Conservation (phyloP, 257 asterid species). For the Scutellaria galericulata region DNA sequence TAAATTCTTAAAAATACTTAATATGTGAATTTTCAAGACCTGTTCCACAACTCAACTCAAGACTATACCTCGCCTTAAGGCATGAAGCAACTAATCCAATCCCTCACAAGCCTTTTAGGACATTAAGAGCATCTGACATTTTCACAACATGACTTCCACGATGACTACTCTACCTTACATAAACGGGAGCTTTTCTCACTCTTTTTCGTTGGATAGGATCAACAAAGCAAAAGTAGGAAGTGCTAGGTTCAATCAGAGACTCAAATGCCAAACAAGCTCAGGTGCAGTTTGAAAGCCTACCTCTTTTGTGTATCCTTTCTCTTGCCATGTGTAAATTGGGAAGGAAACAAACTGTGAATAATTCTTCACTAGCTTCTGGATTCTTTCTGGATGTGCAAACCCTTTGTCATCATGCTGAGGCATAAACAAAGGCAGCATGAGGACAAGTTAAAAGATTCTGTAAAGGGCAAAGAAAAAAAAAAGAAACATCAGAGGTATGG, state of each 20-base stretch:
- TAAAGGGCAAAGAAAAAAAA: constrained; percentile 16
- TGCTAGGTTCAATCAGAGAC: constrained; percentile 6
- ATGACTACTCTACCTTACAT: background rate
- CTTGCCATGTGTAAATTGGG: constrained; percentile 99
- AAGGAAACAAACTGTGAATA: constrained; percentile 95
- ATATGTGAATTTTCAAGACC: background rate
- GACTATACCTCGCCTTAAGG: too few species aligned
- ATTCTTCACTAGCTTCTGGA: constrained; percentile 87
- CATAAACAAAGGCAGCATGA: constrained; percentile 31
- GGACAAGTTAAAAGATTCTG: constrained; percentile 19
- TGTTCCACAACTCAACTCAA: background rate
- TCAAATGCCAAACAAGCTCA: background rate
- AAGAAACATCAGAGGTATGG: background rate
- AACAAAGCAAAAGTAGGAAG: constrained; percentile 6
- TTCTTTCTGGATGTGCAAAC: constrained; percentile 91
- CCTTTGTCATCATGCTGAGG: constrained; percentile 89
- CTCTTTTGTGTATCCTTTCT: constrained; percentile 96
- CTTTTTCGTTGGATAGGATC: constrained; percentile 6
- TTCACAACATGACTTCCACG: background rate
- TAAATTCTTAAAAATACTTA: background rate
- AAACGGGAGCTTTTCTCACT: background rate
- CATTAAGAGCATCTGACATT: background rate
- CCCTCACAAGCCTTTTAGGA: background rate
- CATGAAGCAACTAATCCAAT: too few species aligned
- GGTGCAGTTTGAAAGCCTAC: constrained; percentile 40